phyloP scores from a whole-genome alignment of 768 basidiomycete genomes.

The Boletus tomentosulus region DNA sequence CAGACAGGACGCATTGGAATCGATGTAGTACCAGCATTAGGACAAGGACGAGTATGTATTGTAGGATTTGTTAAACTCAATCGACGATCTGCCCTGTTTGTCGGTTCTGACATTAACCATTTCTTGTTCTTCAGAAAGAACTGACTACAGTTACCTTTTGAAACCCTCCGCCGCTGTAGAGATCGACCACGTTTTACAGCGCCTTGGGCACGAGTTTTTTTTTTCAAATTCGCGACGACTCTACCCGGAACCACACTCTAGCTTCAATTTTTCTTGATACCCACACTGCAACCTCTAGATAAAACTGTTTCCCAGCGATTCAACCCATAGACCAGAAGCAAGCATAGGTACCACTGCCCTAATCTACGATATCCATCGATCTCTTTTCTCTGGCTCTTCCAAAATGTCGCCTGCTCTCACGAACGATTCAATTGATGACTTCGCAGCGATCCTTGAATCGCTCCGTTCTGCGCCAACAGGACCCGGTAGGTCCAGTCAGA shows the following conservation, averaged over 20 bases:
- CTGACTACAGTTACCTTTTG: too few relatives aligned
- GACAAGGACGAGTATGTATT: neutral
- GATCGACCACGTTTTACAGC: neutral
- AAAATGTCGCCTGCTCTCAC: conserved; percentile 55
- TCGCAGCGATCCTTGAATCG: conserved; percentile 42
- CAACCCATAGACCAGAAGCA: conserved; percentile 18
- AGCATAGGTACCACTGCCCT: conserved; percentile 10
- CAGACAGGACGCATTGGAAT: neutral
- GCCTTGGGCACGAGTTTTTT: neutral
- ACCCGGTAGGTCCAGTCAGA: conserved; percentile 40
- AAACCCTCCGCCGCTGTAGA: neutral
- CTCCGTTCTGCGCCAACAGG: conserved; percentile 58
- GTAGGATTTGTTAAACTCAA: neutral
- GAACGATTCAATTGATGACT: conserved; percentile 40
- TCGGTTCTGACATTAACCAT: neutral
- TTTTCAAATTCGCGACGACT: neutral
- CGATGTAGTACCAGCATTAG: neutral
- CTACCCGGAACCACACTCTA: conserved; percentile 8
- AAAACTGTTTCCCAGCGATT: conserved; percentile 3
- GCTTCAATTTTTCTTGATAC: neutral
- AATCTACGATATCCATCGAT: conserved; percentile 22
- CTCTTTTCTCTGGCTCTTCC: conserved; percentile 3
- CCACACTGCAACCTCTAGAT: conserved; percentile 12
- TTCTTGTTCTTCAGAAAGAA: neutral
- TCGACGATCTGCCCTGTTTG: neutral